Evolutionary conservation across 2,329 filamentous ascomycete species (phyloP).

Genomic region (Dissoconium aciculare): DNA sequence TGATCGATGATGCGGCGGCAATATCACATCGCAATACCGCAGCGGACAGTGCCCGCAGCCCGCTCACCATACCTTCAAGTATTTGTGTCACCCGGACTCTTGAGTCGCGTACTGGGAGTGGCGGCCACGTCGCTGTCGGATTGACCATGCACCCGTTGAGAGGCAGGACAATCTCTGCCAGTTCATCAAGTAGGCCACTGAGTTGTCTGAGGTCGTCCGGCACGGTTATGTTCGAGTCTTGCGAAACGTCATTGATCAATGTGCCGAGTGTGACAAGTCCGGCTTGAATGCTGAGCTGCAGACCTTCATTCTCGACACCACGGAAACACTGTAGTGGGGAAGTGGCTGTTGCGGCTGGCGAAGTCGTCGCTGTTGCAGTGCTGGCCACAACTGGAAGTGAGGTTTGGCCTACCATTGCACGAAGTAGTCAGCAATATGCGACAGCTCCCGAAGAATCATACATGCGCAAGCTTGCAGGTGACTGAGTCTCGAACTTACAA

Average conservation of each 20-base stretch:
- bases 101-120: conserved; percentile 5
- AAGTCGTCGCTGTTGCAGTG: too few species aligned
- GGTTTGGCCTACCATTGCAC: too few species aligned
- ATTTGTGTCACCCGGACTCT: conserved; percentile 8
- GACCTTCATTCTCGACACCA: too few species aligned
- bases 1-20: conserved; percentile 3
- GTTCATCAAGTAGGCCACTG: conserved; percentile 8
- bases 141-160: conserved; percentile 2
- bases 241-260: conserved; percentile 8
- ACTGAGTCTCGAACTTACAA: too few species aligned
- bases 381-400: too few species aligned
- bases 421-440: too few species aligned
- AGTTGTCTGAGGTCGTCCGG: conserved; percentile 7
- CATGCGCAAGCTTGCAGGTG: too few species aligned
- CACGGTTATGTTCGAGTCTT: conserved; percentile 7
- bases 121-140: conserved; percentile 6
- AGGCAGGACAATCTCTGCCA: conserved; percentile 5
- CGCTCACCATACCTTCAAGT: conserved; percentile 6
- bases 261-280: background rate
- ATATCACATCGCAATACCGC: conserved; percentile 7
- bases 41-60: conserved; percentile 5
- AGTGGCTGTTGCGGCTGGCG: too few species aligned
- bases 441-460: too few species aligned
- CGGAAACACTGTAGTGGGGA: too few species aligned
- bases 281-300: too few species aligned